Evolutionary conservation across 371 early-diverging fungal genomes (phyloP).

Genomic region (Mucor lusitanicus): DNA sequence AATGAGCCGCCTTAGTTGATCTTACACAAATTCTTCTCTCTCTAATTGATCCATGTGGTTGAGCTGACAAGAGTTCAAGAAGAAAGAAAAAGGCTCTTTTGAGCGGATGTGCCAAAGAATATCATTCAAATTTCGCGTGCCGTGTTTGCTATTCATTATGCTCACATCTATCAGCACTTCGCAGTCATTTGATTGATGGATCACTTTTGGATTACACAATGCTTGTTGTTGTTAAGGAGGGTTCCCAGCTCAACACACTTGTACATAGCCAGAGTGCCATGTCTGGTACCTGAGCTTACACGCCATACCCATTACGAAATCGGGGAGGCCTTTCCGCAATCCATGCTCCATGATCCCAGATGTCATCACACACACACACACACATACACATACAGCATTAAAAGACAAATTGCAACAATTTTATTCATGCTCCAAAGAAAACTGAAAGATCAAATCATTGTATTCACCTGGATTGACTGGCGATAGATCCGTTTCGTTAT

Average conservation of each 20-base stretch:
- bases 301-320: too few species aligned
- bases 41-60: not conserved
- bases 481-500: slow-evolving; percentile 11
- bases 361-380: too few species aligned
- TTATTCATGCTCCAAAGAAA: slow-evolving; percentile 1
- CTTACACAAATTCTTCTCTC: slow-evolving; percentile 2
- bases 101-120: not conserved
- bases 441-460: slow-evolving; percentile 8
- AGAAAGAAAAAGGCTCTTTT: not conserved
- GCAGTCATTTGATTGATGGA: not conserved
- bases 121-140: not conserved
- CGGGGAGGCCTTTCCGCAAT: too few species aligned
- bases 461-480: not conserved
- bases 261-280: too few species aligned
- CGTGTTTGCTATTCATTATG: not conserved
- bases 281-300: too few species aligned
- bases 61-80: not conserved
- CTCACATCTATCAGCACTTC: not conserved
- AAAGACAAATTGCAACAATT: not conserved
- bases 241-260: too few species aligned
- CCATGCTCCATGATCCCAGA: too few species aligned
- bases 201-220: too few species aligned
- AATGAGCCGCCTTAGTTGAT: too few species aligned
- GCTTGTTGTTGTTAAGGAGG: too few species aligned
- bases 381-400: too few species aligned